Percentiles rank a stretch among this genome's conserved stretches.
Evolutionary conservation across 2,329 filamentous ascomycete genomes (phyloP).

Genomic region (Canariomyces notabilis): DNA sequence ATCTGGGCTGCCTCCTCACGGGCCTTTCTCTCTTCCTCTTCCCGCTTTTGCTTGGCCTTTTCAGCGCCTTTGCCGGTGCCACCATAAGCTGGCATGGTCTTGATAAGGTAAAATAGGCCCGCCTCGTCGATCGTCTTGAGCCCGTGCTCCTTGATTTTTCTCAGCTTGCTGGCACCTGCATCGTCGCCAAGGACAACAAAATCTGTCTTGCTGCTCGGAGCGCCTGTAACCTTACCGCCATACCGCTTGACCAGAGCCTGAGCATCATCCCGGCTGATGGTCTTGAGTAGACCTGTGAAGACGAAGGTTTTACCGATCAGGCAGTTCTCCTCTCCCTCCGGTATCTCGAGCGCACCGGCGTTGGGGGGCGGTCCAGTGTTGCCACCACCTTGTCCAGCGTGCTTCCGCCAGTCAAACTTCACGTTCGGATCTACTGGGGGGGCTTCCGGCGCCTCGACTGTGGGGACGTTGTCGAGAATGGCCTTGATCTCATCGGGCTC

Average conservation of each 20-base stretch:
- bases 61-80: constrained; percentile 84
- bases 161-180: constrained; percentile 87
- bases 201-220: constrained; percentile 87
- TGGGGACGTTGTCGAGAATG: constrained; percentile 84
- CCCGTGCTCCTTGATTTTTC: constrained; percentile 72
- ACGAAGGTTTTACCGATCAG: constrained; percentile 87
- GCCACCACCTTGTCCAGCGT: constrained; percentile 49
- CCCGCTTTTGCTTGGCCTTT: constrained; percentile 77
- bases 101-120: constrained; percentile 82
- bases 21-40: constrained; percentile 78
- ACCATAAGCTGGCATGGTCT: constrained; percentile 74
- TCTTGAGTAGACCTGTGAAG: constrained; percentile 83
- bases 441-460: constrained; percentile 75
- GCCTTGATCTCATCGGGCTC: constrained; percentile 72
- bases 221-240: constrained; percentile 81
- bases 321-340: constrained; percentile 81
- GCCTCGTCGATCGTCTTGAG: constrained; percentile 94
- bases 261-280: constrained; percentile 77
- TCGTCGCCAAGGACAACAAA: constrained; percentile 89
- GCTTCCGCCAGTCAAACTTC: constrained; percentile 78
- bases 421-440: constrained; percentile 63
- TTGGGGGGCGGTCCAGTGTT: constrained; percentile 60
- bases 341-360: constrained; percentile 64
- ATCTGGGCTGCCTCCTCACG: constrained; percentile 77
- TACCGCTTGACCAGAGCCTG: constrained; percentile 85